Percentiles rank a stretch among this genome's conserved stretches.
phyloP scores from a whole-genome alignment of 1,284 basidiomycete genomes.

The Microbotryomycetes sp. region DNA sequence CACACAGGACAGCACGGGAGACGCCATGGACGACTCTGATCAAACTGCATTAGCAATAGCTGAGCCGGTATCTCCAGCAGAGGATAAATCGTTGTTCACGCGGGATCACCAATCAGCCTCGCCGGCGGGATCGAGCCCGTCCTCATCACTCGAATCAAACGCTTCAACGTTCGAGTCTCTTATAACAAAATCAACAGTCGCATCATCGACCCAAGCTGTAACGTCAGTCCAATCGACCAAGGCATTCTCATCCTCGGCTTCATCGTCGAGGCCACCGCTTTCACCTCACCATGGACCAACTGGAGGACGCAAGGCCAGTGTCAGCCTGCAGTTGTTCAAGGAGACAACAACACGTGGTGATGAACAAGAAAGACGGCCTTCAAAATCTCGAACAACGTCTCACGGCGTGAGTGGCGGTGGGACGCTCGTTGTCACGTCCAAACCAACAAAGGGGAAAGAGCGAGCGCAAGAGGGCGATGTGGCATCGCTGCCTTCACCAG shows the following conservation, averaged over 20 bases:
- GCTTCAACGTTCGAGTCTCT: not conserved
- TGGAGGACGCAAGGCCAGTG: conserved; percentile 34
- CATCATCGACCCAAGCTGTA: not conserved
- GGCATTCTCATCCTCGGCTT: not conserved
- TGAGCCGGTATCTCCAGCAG: no score
- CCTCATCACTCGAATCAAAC: not conserved
- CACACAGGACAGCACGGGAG: no score
- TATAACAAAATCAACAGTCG: not conserved
- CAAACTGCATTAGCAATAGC: not conserved
- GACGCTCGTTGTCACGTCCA: not conserved
- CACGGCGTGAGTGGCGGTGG: not conserved
- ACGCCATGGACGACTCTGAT: not conserved
- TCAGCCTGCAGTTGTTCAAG: conserved; percentile 36
- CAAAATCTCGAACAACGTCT: not conserved
- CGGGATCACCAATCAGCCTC: not conserved
- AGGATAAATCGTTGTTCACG: no score
- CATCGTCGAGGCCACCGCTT: not conserved
- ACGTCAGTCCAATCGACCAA: not conserved
- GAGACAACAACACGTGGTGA: conserved; percentile 24
- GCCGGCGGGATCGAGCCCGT: not conserved
- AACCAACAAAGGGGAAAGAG: conserved; percentile 26
- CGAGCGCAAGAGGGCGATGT: not conserved
- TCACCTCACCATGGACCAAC: not conserved
- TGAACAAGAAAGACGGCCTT: conserved; percentile 9
- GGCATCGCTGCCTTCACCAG: not conserved